Base-by-base conservation (phyloP, 148 eudicot species). In the Drosera capensis region DNA sequence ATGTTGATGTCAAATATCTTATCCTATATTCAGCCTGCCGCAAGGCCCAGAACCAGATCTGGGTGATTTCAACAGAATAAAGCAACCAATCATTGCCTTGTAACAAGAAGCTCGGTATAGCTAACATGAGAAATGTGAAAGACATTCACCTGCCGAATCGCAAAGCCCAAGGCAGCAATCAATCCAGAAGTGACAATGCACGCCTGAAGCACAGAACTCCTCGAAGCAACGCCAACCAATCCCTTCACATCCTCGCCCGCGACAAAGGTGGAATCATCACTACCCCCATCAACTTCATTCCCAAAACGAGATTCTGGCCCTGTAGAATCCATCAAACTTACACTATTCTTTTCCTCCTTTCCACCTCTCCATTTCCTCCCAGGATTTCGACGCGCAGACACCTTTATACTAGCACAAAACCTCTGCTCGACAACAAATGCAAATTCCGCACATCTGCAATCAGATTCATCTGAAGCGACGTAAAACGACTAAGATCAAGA, bases 111-210 rank as follows among this genome's bases (percentile, higher is more conserved):
- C 55, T 22, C 22, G 18, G 16, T 9, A 49, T 20, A 46, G 54
- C 11, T 52, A 13, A 17, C 46, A 45, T 43, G 8, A 21, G 21
- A 19, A 16, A 9, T 14, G 14, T 13, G 12, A 17, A 5, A 17
- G 7, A 0, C 17, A 40, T 60, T 4, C 28, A 88, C 96, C 96
- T 79, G 81, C 36, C 94, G 71, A 51, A 88, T 64, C 14, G 53
- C 24, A 54, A 77, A 59, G 22, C 92, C 94, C 37, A 88, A 46
- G 65, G 67, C 79, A 51, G 79, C 83, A 20, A 88, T 80, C 49
- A 78, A 54, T 40, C 71, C 74, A 55, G 94, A 88, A 49, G 96
- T 83, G 54, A 59, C 49, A 59, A 55, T 68, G 65, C 96, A 88
- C 39, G 92, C 92, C 63, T 72, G 82, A 52, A 88, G 81, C 57